These are phyloP conservation scores for Kazachstania bromeliacearum DNA, from an alignment of 805 yeast genomes.

Conservation along the genomic window DNA sequence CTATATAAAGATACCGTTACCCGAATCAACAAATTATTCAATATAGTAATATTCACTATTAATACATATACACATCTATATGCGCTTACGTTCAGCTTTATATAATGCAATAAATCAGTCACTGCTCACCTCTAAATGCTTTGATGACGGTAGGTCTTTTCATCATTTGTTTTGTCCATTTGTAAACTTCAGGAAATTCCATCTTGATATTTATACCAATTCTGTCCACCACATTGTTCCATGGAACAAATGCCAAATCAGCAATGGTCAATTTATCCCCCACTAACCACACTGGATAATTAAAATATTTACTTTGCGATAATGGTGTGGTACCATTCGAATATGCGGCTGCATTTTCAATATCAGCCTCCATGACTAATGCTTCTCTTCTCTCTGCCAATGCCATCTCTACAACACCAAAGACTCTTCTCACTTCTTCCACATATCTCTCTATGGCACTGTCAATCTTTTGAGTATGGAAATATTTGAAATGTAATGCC, in stretches of 20 bases:
- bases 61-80: too few species aligned
- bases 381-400: conserved; percentile 88
- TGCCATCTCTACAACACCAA: conserved; percentile 92
- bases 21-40: too few species aligned
- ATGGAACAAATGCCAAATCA: conserved; percentile 86
- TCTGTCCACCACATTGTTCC: conserved; percentile 93
- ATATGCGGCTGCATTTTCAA: conserved; percentile 79
- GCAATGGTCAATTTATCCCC: conserved; percentile 81
- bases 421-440: conserved; percentile 86
- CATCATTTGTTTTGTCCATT: conserved; percentile 94
- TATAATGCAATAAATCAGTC: too few species aligned
- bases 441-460: conserved; percentile 85
- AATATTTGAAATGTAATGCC: conserved; percentile 86
- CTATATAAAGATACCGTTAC: too few species aligned
- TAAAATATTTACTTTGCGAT: conserved; percentile 76
- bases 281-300: conserved; percentile 91
- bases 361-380: conserved; percentile 77
- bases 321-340: conserved; percentile 82
- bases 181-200: conserved; percentile 91
- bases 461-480: conserved; percentile 77
- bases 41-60: too few species aligned
- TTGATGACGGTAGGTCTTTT: conserved; percentile 83
- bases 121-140: conserved; percentile 65
- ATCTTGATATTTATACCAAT: conserved; percentile 79
- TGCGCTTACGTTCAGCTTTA: neutral